phyloP scores from a whole-genome alignment of 129 eudicot genomes.

The Chrysanthemum lavandulifolium region DNA sequence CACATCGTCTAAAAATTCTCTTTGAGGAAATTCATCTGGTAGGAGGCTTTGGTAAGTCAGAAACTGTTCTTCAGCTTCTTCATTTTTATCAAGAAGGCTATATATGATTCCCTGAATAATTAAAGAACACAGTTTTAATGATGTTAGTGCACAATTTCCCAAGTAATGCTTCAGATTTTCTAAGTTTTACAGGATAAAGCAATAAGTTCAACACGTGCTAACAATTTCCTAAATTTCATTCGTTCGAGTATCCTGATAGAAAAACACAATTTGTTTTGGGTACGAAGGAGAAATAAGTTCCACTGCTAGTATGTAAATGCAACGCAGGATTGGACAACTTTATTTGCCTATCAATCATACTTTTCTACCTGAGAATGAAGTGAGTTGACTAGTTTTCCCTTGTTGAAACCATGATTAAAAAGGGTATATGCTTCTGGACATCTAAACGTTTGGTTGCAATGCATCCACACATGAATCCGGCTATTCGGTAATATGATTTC shows the following conservation, averaged over 20 bases:
- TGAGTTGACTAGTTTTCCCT: neutral
- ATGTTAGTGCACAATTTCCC: neutral
- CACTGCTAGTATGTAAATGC: neutral
- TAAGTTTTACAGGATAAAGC: neutral
- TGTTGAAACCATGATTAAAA: neutral
- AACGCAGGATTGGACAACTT: neutral
- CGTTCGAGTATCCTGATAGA: too few relatives aligned
- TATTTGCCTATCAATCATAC: neutral
- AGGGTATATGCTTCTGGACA: neutral
- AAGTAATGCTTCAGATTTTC: neutral
- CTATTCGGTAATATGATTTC: too few relatives aligned
- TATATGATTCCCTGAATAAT: constrained; percentile 76
- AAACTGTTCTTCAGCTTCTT: constrained; percentile 83
- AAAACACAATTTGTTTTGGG: too few relatives aligned
- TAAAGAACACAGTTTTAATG: neutral
- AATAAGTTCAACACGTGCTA: neutral
- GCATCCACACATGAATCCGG: too few relatives aligned
- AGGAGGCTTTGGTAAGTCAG: constrained; percentile 69
- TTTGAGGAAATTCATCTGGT: constrained; percentile 91
- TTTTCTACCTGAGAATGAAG: neutral
- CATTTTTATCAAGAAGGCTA: constrained; percentile 65
- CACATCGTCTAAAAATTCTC: constrained; percentile 86
- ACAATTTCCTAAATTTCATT: neutral
- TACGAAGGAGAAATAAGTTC: too few relatives aligned
- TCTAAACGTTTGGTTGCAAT: neutral